Evolutionary conservation across 139 green algal species (phyloP), one percentile per base, ranked within the genome.

Genomic region (Chlamydomonas sphaeroides): DNA sequence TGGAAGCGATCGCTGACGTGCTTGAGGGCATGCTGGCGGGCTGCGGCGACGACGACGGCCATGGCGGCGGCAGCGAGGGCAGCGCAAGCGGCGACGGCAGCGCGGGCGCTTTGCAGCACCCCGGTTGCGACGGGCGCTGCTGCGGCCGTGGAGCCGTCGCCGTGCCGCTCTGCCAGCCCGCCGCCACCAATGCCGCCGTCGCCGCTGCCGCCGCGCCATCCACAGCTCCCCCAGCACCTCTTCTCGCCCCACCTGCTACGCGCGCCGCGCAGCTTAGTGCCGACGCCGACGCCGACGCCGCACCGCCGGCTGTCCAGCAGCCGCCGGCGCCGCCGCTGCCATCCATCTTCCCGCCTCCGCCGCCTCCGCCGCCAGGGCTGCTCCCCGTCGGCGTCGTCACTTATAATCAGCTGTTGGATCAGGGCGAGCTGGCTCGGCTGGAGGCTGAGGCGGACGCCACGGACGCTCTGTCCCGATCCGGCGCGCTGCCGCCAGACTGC

Each of bases 331-430:
- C 45, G 45, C 45, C 66, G 6, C 11, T 23, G 23, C 38, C 66
- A 14, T 28, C 56, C 51, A 8, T 70, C 35, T 70, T 80, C 59
- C 73, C 73, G 38, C 59, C 59, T 33, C 30, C 32, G 17, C 59
- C 32, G n/a, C 76, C 41, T 10, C 42, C 42, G 41, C 76, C 76
- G 15, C 77, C 38, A 10, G 88, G 53, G 2, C 77, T 92, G 39
- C 74, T 93, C 32, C 92, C 92, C 28, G 87, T 93, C 0, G 92
- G 92, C 14, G 72, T 95, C 17, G 93, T 91, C 26, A 95, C 92
- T 7, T 84, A 84, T 65, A 84, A 53, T 15, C 42, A 63, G 61
- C 41, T 82, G 41, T 82, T 82, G 32, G 2, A 35, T 8, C 6
- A 32, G 18, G 70, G 41, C 1, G 90, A 95, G 85, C 83, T 96